These are phyloP conservation scores for Gossypium gossypioides DNA, from an alignment of 441 rosid genomes.

Conservation along the genomic window DNA sequence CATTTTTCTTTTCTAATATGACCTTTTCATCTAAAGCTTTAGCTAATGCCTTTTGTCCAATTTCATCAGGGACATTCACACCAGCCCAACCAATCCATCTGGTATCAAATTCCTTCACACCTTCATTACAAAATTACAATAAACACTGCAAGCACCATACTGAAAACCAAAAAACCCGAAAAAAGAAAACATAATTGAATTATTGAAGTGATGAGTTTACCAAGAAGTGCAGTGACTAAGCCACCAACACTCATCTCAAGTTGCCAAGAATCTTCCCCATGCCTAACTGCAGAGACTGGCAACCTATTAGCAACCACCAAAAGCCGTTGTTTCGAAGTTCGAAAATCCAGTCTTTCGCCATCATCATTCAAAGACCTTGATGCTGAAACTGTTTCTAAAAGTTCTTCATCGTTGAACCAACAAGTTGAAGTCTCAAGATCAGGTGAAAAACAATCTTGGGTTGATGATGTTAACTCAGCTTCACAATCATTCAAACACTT, in stretches of 20 bases:
- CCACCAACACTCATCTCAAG: constrained; percentile 67
- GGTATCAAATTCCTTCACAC: constrained; percentile 65
- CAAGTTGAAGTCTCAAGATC: constrained; percentile 24
- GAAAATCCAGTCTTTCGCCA: neutral
- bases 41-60: constrained; percentile 50
- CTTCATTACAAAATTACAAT: constrained; percentile 21
- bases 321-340: constrained; percentile 42
- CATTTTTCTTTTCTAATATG: neutral
- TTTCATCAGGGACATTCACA: constrained; percentile 61
- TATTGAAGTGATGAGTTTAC: constrained; percentile 19
- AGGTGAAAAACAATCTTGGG: constrained; percentile 14
- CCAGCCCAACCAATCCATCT: constrained; percentile 92
- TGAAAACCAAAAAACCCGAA: neutral
- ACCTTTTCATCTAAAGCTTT: constrained; percentile 68
- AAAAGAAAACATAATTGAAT: neutral
- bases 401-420: constrained; percentile 22
- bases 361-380: constrained; percentile 17
- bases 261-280: constrained; percentile 49
- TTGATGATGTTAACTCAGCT: constrained; percentile 12
- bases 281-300: constrained; percentile 62
- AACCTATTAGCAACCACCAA: constrained; percentile 71
- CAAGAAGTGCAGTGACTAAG: constrained; percentile 60
- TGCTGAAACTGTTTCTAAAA: constrained; percentile 16
- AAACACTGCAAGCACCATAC: neutral
- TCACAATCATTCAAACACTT: constrained; percentile 27